Evolutionary conservation across 2,329 filamentous ascomycete genomes (phyloP).

Genomic region (Colletotrichum phormii): DNA sequence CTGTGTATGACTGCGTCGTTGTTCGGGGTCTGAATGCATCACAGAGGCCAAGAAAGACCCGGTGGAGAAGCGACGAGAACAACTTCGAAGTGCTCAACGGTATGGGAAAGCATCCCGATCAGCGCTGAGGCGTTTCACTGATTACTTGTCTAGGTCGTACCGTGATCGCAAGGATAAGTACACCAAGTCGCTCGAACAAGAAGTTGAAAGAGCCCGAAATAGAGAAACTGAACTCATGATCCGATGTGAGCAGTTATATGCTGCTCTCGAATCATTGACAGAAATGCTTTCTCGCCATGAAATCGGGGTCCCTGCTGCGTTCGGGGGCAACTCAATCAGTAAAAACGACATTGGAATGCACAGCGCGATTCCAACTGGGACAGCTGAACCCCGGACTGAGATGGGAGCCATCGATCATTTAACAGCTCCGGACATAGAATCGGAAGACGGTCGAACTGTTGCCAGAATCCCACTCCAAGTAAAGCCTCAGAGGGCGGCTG

Average conservation of each 20-base stretch:
- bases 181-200: conserved; percentile 43
- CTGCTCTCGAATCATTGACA: conserved; percentile 36
- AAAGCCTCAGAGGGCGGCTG: no score
- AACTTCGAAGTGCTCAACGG: conserved; percentile 45
- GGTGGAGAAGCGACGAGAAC: conserved; percentile 41
- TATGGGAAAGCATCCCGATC: neutral
- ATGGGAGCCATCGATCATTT: no score
- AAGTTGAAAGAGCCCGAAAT: conserved; percentile 37
- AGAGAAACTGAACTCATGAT: conserved; percentile 40
- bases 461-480: no score
- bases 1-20: no score
- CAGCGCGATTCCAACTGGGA: no score
- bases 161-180: conserved; percentile 46
- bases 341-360: neutral
- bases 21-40: no score
- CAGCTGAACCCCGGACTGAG: no score
- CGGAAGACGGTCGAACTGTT: no score
- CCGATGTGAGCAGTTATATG: conserved; percentile 37
- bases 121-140: conserved; percentile 25
- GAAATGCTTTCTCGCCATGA: conserved; percentile 36
- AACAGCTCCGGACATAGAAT: no score
- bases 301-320: conserved; percentile 11
- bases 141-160: conserved; percentile 35
- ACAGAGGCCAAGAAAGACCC: conserved; percentile 42
- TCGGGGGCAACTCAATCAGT: neutral